Evolutionary conservation across 1,284 basidiomycete species (phyloP).

Genomic region (Rhodotorula glutinis): DNA sequence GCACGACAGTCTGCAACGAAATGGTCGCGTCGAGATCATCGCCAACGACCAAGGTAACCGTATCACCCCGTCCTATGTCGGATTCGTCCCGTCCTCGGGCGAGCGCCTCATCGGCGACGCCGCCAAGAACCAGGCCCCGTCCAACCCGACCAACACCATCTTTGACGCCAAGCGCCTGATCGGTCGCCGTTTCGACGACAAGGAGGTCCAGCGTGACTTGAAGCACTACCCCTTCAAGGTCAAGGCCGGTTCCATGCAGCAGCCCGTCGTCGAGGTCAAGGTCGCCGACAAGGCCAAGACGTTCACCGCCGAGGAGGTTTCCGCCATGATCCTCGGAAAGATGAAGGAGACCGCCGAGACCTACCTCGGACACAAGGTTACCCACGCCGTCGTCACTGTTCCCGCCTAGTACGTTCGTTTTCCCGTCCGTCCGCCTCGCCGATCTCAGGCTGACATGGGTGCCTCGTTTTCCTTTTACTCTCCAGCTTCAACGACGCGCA

Average conservation of each 20-base stretch:
- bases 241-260: constrained; percentile 33
- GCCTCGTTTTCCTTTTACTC: no score
- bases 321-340: constrained; percentile 91
- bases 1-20: constrained; percentile 78
- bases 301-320: constrained; percentile 73
- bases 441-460: no score
- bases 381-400: constrained; percentile 96
- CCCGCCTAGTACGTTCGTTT: constrained; percentile 70
- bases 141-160: constrained; percentile 83
- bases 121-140: constrained; percentile 61
- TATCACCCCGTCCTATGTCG: constrained; percentile 83
- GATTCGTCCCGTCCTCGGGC: constrained; percentile 69
- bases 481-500: constrained; percentile 88
- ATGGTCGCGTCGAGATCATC: constrained; percentile 91
- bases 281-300: constrained; percentile 24
- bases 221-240: constrained; percentile 67
- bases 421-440: no score
- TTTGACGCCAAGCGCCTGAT: constrained; percentile 98
- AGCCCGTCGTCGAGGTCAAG: constrained; percentile 39
- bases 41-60: constrained; percentile 90
- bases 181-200: constrained; percentile 72
- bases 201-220: constrained; percentile 72
- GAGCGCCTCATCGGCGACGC: constrained; percentile 74
- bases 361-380: constrained; percentile 93
- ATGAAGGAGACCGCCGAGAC: constrained; percentile 99